phyloP scores from a whole-genome alignment of 768 basidiomycete species.

The Saitozyma podzolica region DNA sequence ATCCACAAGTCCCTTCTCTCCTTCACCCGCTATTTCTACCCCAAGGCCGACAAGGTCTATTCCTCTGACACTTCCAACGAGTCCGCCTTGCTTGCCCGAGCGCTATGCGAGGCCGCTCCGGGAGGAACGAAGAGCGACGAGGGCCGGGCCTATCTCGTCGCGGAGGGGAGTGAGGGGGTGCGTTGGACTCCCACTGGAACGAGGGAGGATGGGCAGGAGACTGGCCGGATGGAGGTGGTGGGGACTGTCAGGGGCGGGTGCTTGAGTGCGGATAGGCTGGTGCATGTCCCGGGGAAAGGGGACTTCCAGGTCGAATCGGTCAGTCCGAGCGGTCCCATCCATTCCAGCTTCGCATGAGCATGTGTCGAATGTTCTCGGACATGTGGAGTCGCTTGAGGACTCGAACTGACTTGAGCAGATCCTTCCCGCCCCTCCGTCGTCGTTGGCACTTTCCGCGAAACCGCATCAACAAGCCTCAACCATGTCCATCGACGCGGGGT shows the following conservation, averaged over 20 bases:
- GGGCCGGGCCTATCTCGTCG: constrained; percentile 72
- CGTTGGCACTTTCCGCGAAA: constrained; percentile 33
- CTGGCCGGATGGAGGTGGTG: constrained; percentile 68
- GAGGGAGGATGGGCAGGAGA: constrained; percentile 53
- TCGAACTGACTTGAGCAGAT: constrained; percentile 59
- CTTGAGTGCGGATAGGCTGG: constrained; percentile 76
- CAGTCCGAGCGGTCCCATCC: constrained; percentile 31
- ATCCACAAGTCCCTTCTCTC: constrained; percentile 86
- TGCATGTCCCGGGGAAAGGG: constrained; percentile 83
- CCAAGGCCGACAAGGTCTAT: constrained; percentile 71
- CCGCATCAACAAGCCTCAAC: constrained; percentile 30
- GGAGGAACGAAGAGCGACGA: constrained; percentile 78
- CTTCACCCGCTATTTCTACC: constrained; percentile 93
- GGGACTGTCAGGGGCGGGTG: constrained; percentile 79
- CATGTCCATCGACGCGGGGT: constrained; percentile 53
- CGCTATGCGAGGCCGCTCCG: constrained; percentile 82
- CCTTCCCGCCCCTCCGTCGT: constrained; percentile 61
- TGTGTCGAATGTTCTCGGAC: too few relatives aligned
- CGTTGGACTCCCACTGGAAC: constrained; percentile 57
- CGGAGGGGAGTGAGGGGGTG: constrained; percentile 58
- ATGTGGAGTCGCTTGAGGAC: neutral
- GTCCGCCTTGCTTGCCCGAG: constrained; percentile 60
- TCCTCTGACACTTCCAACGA: constrained; percentile 58
- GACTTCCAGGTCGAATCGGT: constrained; percentile 85
- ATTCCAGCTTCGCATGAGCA: neutral